Evolutionary conservation across 768 basidiomycete genomes (phyloP).

Genomic region (Phlebiopsis flavidoalba): DNA sequence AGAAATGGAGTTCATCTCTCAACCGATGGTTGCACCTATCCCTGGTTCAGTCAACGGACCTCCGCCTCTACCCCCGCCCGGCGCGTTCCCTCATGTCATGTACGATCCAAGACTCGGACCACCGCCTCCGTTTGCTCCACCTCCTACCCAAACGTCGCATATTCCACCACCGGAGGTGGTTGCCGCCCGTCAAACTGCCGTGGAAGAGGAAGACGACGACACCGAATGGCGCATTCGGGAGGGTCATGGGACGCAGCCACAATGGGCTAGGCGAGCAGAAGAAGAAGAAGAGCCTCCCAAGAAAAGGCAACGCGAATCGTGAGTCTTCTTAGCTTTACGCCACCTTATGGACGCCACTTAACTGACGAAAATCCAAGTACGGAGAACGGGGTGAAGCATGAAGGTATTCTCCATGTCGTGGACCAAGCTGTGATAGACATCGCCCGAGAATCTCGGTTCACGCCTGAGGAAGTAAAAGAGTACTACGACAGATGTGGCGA

Average conservation of each 20-base stretch:
- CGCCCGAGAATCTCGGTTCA: conserved; percentile 65
- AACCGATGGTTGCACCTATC: not conserved
- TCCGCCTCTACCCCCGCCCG: not conserved
- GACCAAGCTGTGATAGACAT: conserved; percentile 64
- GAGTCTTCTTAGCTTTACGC: not conserved
- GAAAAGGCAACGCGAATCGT: conserved; percentile 10
- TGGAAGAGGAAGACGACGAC: conserved; percentile 60
- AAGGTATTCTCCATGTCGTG: conserved; percentile 46
- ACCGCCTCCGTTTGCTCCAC: not conserved
- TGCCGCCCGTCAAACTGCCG: conserved; percentile 37
- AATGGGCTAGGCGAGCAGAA: conserved; percentile 56
- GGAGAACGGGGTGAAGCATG: not conserved
- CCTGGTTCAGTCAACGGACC: not conserved
- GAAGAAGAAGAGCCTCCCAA: conserved; percentile 39
- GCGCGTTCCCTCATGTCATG: not conserved
- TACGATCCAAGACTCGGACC: not conserved
- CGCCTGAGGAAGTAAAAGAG: conserved; percentile 70
- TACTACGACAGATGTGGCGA: conserved; percentile 73
- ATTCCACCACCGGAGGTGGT: conserved; percentile 21
- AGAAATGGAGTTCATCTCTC: conserved; percentile 1
- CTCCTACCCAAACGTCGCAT: not conserved
- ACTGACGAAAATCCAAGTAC: not conserved
- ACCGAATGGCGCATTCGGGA: conserved; percentile 64
- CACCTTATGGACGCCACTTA: not conserved
- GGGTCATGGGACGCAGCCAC: conserved; percentile 54